Base-by-base conservation (phyloP, 169 alveolate species). In the Pseudocohnilembus persalinus region DNA sequence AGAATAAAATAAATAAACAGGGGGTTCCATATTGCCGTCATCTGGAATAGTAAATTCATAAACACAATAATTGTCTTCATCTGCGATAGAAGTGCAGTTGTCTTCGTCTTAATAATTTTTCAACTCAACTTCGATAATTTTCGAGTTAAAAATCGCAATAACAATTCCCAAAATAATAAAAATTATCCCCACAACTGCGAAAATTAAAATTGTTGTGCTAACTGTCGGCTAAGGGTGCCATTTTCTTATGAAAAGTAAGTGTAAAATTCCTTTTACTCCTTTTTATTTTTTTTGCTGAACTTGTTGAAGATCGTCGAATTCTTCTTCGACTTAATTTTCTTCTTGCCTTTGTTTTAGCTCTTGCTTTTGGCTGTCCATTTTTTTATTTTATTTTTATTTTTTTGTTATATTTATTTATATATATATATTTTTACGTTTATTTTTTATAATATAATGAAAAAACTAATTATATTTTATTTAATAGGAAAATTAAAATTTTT, bases 1-100 rank as follows among this genome's bases (percentile, higher is more conserved):
- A 88, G 94, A 88, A 84, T 96, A 96, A 92, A 94, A 96, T 16
- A 96, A 80, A 83, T 88, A 92, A 28, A 94, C 88, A 0, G 97
- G 97, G 20, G 89, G 90, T 82, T 87, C 76, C 88, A 94, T 91
- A 29, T 78, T 85, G n/a, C n/a, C n/a, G 68, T 91, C 91, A 64
- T 28, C 68, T 0, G 77, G 24, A 73, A 68, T 28, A 1, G 72
- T 81, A 81, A 73, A 81, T 28, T 76, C 30, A 31, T 83, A 79
- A 30, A 76, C 77, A 33, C 87, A 77, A 6, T 78, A 20, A 4
- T 24, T 85, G 15, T 76, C 33, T 74, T 74, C 78, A 28, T 80
- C 74, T 32, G 76, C 78, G 24, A 82, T 34, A 29, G 49, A 27
- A 32, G 82, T 68, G 64, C 68, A 34, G 77, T 88, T 81, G 32